Conservation (phyloP, 1,139 yeast species). For the Candida tetrigidarum region DNA sequence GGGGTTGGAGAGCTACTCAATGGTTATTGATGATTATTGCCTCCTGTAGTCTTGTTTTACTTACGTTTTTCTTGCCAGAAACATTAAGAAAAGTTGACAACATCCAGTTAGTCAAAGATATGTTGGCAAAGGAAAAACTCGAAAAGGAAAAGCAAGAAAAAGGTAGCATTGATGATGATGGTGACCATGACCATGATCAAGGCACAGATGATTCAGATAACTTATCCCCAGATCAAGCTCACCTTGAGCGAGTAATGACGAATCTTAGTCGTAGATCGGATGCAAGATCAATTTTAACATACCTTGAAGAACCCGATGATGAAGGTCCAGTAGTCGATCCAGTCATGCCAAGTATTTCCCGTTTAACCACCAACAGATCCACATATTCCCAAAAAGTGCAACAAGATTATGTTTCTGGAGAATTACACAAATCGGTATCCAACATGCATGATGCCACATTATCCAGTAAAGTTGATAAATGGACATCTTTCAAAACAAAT, state of each 20-base stretch:
- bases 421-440: constrained; percentile 24
- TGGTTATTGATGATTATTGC: constrained; percentile 80
- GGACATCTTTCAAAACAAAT: constrained; percentile 21
- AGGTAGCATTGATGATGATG: too few relatives aligned
- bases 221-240: not conserved
- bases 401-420: constrained; percentile 28
- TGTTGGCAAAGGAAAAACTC: constrained; percentile 26
- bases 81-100: constrained; percentile 64
- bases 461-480: constrained; percentile 15
- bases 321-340: constrained; percentile 40
- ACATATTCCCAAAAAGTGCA: constrained; percentile 34
- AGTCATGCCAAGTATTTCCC: constrained; percentile 41
- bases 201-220: constrained; percentile 4
- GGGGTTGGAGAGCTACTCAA: constrained; percentile 92
- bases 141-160: constrained; percentile 21
- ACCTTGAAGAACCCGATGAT: constrained; percentile 20
- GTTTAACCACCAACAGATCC: constrained; percentile 40
- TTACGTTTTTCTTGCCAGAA: constrained; percentile 71
- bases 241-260: constrained; percentile 21
- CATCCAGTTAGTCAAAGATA: constrained; percentile 49
- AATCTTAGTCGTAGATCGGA: constrained; percentile 13
- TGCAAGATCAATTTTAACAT: constrained; percentile 9
- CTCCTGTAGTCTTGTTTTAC: constrained; percentile 52
- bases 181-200: too few relatives aligned
- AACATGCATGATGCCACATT: constrained; percentile 8